Conservation (phyloP, 306 rosid species). For the Myrica gale region DNA sequence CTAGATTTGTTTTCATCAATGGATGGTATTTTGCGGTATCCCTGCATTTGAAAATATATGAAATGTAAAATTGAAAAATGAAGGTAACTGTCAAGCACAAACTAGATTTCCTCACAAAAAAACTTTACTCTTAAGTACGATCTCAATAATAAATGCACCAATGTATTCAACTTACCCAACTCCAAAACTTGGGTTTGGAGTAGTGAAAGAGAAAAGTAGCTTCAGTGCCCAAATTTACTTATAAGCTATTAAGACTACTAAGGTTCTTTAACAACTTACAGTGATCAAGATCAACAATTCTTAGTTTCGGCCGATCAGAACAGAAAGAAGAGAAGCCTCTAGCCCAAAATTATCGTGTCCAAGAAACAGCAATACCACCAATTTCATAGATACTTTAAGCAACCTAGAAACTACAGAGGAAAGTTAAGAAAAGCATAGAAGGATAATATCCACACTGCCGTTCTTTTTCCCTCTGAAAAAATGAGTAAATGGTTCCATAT, state of each 20-base stretch:
- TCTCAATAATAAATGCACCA: not conserved
- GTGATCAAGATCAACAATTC: not conserved
- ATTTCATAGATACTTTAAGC: not conserved
- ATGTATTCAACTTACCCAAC: not conserved
- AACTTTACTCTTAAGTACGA: slow-evolving; percentile 2
- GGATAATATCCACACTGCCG: not conserved
- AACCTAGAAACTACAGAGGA: not conserved
- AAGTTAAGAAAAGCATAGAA: not conserved
- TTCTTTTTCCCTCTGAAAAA: no score
- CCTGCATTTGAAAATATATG: slow-evolving; percentile 41
- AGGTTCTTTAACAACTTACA: not conserved
- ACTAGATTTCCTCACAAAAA: slow-evolving; percentile 3
- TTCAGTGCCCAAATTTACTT: not conserved
- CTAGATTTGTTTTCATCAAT: slow-evolving; percentile 77
- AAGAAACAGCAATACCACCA: not conserved
- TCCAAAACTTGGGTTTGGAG: not conserved
- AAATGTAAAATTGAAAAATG: not conserved
- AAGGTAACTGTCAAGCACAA: slow-evolving; percentile 17
- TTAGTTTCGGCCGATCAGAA: not conserved
- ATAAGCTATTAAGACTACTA: not conserved
- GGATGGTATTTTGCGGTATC: slow-evolving; percentile 81
- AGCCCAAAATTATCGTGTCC: not conserved
- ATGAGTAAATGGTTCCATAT: not conserved
- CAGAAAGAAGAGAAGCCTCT: not conserved
- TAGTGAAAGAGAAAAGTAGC: not conserved